Base-by-base conservation (phyloP, 305 asterid species). In the Euphrasia arctica region DNA sequence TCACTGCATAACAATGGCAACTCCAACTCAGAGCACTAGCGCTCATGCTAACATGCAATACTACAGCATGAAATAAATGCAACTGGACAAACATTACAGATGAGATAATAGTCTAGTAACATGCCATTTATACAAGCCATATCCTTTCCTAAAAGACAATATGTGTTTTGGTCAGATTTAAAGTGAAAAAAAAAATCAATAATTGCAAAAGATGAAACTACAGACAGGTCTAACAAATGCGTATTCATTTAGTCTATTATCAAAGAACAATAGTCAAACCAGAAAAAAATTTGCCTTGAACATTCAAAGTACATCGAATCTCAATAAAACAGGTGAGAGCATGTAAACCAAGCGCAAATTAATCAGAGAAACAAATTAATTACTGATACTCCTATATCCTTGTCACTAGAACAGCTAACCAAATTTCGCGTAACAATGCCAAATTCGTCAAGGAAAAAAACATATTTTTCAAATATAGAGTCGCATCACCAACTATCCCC, bases 41-140 rank as follows among this genome's bases (percentile, higher is more conserved):
- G 11, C 32, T 64, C 68, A 45, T 12, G 54, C 59, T 15, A 68
- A 31, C 62, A 70, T 64, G 43, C 55, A 59, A 6, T 27, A 68
- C 52, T 22, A 61, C 31, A 29, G 36, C 48, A 57, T 14, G 39
- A 48, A 67, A 69, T 41, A 62, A 15, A 29, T 42, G 65, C 55
- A 63, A 55, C 52, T 27, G 66, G 47, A 72, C 9, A 32, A 58
- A 67, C 47, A 65, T 8, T 51, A 54, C 27, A 51, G 48, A 10
- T 22, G 50, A 39, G 9, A 62, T 49, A 50, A 54, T 15, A 29
- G 3, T 13, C 27, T n/a, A 54, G 60, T 12, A 50, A 60, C 61
- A 65, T 70, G 71, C 73, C 54, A 52, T 14, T 29, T 27, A 58
- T 28, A 11, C 45, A 15, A 25, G 7, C 22, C 3, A 36, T 14